Conservation (phyloP, 2,329 filamentous ascomycete species). For the Colletotrichum coccodes region DNA sequence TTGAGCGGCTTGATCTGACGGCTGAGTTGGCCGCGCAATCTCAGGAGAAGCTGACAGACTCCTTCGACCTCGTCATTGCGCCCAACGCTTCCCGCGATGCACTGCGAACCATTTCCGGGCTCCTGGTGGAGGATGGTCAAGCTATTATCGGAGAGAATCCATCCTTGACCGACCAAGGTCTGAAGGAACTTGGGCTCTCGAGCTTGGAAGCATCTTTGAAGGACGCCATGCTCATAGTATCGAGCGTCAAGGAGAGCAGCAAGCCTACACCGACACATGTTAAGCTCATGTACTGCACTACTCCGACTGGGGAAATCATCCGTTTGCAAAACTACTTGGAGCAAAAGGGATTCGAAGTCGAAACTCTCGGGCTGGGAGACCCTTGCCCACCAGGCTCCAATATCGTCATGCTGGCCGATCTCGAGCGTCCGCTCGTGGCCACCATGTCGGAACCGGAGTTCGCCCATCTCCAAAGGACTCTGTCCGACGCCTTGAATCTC, state of each 20-base stretch:
- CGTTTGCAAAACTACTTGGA: conserved; percentile 31
- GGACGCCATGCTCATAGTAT: background rate
- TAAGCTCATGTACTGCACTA: conserved; percentile 32
- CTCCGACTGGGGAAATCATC: conserved; percentile 25
- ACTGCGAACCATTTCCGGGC: background rate
- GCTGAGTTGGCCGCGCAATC: background rate
- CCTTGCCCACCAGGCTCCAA: conserved; percentile 28
- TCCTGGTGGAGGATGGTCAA: background rate
- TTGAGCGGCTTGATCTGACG: background rate
- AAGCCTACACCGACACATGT: background rate
- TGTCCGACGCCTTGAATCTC: conserved; percentile 36
- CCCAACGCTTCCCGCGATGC: background rate
- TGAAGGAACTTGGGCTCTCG: background rate
- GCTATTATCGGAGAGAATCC: background rate
- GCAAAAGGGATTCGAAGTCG: conserved; percentile 29
- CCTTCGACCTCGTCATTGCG: background rate
- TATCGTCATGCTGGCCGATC: conserved; percentile 42
- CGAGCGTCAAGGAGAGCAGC: background rate
- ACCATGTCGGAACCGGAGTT: conserved; percentile 40
- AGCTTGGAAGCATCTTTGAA: background rate
- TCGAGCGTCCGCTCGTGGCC: conserved; percentile 40
- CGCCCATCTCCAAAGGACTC: conserved; percentile 38
- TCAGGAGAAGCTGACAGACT: background rate
- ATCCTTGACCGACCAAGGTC: background rate
- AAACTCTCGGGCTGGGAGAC: conserved; percentile 19